Percentiles rank a stretch among this genome's conserved stretches.
phyloP scores from a whole-genome alignment of 306 rosid species.

The Quercus glauca region DNA sequence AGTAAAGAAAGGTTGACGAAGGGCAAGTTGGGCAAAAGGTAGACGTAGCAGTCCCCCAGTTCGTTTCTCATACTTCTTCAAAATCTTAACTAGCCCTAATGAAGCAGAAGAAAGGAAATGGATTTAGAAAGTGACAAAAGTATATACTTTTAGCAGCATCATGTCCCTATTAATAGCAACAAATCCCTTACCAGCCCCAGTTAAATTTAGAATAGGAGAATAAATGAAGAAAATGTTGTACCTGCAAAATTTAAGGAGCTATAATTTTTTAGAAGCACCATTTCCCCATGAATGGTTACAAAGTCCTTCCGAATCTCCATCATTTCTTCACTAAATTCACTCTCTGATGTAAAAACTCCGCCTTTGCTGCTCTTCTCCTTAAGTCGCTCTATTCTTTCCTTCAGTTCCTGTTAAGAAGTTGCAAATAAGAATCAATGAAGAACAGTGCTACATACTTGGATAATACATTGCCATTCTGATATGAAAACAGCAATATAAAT shows the following conservation, averaged over 20 bases:
- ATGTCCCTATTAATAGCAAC: conserved; percentile 15
- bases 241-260: conserved; percentile 98
- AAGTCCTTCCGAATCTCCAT: conserved; percentile 95
- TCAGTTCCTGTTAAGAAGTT: conserved; percentile 63
- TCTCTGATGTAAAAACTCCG: conserved; percentile 55
- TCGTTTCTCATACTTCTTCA: conserved; percentile 93
- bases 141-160: conserved; percentile 5
- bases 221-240: conserved; percentile 18
- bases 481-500: conserved; percentile 5
- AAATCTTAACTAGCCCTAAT: conserved; percentile 78
- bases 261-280: conserved; percentile 93
- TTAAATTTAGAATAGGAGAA: conserved; percentile 1
- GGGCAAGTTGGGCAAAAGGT: conserved; percentile 80
- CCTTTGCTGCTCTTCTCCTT: conserved; percentile 60
- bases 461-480: background rate
- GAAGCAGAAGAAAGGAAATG: conserved; percentile 31
- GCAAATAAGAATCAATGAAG: conserved; percentile 21
- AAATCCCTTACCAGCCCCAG: conserved; percentile 2
- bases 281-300: conserved; percentile 92
- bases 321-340: conserved; percentile 88
- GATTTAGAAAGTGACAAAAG: conserved; percentile 10
- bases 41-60: conserved; percentile 76
- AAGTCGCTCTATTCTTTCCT: conserved; percentile 74
- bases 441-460: background rate
- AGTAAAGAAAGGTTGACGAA: conserved; percentile 79